These are phyloP conservation scores for Delonix regia DNA, from an alignment of 306 rosid species.

Conservation along the genomic window DNA sequence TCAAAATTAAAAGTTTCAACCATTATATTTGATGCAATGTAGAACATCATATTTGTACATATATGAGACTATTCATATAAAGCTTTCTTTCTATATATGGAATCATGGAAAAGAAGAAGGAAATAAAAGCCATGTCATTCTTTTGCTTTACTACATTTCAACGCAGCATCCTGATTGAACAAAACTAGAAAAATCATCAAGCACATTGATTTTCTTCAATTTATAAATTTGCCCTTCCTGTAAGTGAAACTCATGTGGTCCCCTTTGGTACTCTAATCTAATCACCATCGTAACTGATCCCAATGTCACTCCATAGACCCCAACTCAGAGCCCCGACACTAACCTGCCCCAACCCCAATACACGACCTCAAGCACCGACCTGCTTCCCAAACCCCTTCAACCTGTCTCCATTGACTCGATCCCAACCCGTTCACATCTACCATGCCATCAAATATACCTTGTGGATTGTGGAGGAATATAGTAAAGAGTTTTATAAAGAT, in stretches of 20 bases:
- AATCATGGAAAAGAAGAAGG: too few species aligned
- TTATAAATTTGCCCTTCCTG: conserved; percentile 44
- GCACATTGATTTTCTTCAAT: not conserved
- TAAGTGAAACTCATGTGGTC: conserved; percentile 39
- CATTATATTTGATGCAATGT: too few species aligned
- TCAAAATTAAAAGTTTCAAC: too few species aligned
- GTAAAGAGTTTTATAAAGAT: too few species aligned
- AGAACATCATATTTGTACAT: not conserved
- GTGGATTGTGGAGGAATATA: too few species aligned
- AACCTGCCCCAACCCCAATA: conserved; percentile 25
- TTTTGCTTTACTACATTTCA: conserved; percentile 29
- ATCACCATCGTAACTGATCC: conserved; percentile 28
- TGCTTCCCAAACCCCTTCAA: conserved; percentile 32
- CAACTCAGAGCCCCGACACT: conserved; percentile 37
- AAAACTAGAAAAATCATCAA: conserved; percentile 43
- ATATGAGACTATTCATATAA: too few species aligned
- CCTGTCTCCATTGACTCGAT: conserved; percentile 45
- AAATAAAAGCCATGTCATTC: not conserved
- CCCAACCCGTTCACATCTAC: conserved; percentile 37
- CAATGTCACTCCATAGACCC: conserved; percentile 31
- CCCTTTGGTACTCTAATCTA: conserved; percentile 47
- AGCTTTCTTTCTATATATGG: too few species aligned
- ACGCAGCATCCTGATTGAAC: conserved; percentile 57
- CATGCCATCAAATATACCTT: conserved; percentile 45
- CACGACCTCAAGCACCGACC: conserved; percentile 50